These are phyloP conservation scores for Exserohilum rostratum DNA, from an alignment of 2,329 filamentous ascomycete species.

Conservation along the genomic window DNA sequence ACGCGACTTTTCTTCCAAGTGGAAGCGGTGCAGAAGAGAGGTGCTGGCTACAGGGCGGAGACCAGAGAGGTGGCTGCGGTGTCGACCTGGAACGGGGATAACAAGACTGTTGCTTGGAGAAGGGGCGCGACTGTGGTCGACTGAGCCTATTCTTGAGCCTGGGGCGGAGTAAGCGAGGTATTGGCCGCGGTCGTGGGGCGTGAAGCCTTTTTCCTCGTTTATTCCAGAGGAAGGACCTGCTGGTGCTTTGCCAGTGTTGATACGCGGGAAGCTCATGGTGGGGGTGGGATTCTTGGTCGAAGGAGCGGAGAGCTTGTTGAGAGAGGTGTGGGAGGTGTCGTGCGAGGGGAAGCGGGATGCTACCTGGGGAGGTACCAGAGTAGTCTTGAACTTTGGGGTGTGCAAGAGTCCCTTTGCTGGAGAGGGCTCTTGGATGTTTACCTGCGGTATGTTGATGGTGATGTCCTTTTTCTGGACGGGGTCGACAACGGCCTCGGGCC, in stretches of 20 bases:
- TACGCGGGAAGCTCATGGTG: not conserved
- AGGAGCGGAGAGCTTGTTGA: not conserved
- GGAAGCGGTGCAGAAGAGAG: conserved; percentile 5
- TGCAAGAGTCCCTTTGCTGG: not conserved
- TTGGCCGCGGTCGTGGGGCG: conserved; percentile 25
- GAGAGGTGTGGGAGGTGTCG: not conserved
- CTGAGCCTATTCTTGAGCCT: conserved; percentile 23
- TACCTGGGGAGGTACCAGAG: not conserved
- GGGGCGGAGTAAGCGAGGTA: conserved; percentile 37
- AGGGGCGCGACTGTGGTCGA: conserved; percentile 13
- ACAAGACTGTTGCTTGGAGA: conserved; percentile 1
- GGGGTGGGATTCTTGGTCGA: not conserved
- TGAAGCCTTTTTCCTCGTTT: conserved; percentile 14
- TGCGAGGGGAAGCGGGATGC: not conserved
- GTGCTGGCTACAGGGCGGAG: conserved; percentile 19
- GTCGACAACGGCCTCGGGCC: not conserved
- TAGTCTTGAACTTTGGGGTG: not conserved
- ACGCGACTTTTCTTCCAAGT: not conserved
- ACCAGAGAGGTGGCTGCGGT: not conserved
- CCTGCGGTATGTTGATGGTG: not conserved
- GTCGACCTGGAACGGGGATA: not conserved
- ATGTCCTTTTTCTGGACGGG: not conserved
- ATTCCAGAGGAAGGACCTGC: no score
- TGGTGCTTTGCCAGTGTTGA: conserved; percentile 2
- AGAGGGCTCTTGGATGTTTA: not conserved